Evolutionary conservation across 106 monocot genomes (phyloP).

Genomic region (Platanthera guangdongensis): DNA sequence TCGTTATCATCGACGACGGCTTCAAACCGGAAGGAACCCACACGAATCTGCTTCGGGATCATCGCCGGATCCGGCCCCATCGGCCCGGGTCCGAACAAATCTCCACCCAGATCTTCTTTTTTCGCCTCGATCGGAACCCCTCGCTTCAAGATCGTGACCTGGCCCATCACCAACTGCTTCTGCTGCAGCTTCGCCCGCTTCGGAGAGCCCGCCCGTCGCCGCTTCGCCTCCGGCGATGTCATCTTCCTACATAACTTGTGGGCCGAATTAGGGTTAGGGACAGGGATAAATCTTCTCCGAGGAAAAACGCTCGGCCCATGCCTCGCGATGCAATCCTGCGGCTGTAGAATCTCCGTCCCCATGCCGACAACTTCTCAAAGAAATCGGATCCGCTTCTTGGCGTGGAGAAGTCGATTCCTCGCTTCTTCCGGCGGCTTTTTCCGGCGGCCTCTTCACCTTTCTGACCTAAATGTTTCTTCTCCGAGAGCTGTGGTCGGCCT

Average conservation of each 20-base stretch:
- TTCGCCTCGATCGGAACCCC: neutral
- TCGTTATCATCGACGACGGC: neutral
- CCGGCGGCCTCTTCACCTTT: no score
- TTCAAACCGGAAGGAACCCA: neutral
- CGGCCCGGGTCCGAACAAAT: neutral
- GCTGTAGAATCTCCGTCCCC: conserved; percentile 12
- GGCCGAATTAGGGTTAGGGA: neutral
- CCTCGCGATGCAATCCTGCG: neutral
- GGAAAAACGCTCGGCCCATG: neutral
- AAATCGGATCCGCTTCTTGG: neutral
- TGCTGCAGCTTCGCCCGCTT: neutral
- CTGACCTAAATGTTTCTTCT: no score
- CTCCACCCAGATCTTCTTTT: neutral
- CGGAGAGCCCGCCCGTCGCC: neutral
- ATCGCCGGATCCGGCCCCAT: neutral
- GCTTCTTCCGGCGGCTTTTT: no score
- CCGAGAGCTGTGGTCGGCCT: no score
- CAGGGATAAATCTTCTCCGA: no score
- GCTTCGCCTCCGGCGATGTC: neutral
- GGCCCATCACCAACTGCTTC: neutral
- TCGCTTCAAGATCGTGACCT: conserved; percentile 7
- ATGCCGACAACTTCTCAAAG: neutral
- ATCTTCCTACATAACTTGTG: neutral
- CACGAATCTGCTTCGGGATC: neutral
- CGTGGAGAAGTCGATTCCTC: no score